phyloP scores from a whole-genome alignment of 129 eudicot genomes.

The Artemisia tridentata region DNA sequence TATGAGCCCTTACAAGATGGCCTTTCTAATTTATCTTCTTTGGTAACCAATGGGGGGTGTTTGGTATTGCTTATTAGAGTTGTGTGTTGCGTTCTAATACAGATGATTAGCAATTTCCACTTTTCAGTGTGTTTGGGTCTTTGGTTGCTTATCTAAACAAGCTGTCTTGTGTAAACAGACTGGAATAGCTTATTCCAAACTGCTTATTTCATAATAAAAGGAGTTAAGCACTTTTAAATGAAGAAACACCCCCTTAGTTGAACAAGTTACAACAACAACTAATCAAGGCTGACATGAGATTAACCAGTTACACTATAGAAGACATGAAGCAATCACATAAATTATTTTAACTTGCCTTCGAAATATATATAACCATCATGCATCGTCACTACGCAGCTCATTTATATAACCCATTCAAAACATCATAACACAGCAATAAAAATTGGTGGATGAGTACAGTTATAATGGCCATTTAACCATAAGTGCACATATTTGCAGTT shows the following conservation, averaged over 20 bases:
- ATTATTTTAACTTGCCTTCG: neutral
- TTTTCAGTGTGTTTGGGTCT: too few species aligned
- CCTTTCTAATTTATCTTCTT: neutral
- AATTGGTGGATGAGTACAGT: neutral
- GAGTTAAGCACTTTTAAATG: too few species aligned
- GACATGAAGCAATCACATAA: neutral
- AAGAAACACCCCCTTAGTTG: too few species aligned
- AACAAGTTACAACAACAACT: constrained; percentile 4
- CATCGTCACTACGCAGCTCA: neutral
- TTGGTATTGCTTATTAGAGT: neutral
- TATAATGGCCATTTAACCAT: neutral
- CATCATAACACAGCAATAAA: constrained; percentile 4
- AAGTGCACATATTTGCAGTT: neutral
- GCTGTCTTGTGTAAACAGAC: too few species aligned
- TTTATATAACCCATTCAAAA: neutral
- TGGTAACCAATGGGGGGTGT: neutral
- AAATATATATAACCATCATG: neutral
- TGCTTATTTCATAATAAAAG: too few species aligned
- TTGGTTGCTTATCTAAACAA: too few species aligned
- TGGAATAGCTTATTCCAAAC: too few species aligned
- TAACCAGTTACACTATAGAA: neutral
- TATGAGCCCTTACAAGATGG: too few species aligned
- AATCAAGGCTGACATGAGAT: constrained; percentile 8
- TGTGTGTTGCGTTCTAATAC: too few species aligned
- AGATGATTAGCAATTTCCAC: too few species aligned